Base-by-base conservation (phyloP, 192 early-diverging fungal species). In the Rhizophagus prolifer region DNA sequence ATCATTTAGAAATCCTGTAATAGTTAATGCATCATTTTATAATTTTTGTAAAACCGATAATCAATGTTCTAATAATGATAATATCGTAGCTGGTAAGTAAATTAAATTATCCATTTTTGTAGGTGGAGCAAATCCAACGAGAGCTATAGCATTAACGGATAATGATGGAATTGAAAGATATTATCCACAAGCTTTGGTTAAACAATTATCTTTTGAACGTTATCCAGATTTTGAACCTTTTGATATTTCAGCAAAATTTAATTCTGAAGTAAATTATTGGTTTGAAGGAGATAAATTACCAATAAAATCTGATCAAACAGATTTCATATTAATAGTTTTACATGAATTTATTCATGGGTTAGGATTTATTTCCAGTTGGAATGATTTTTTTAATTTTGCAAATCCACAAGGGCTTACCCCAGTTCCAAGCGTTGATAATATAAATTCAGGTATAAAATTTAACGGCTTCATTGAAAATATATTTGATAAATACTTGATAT, bases 271-370 rank as follows among this genome's bases (percentile, higher is more conserved):
- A 4, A 58, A 80, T 26, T 85, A 76, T 64, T 80, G 79, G 30
- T 83, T 85, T 72, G 65, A 77, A 4, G 75, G 78, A 38, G 66
- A 54, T 28, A 31, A 23, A 26, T 10, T 9, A 34, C 34, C 72
- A 14, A 81, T 80, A 19, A 66, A 8, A 30, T 9, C 12, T 19
- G 61, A 79, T 70, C 80, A 85, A 69, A 64, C 63, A 0, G 84
- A 85, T 50, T 78, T 85, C 30, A 30, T 80, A 30, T 75, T 66
- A 58, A 79, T 78, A 6, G 64, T 83, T 14, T 4, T 81, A 13
- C 84, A 85, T 50, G 84, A 85, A 54, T 36, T 81, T 23, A 68
- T 83, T 9, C 84, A 85, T 71, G 84, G 84, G 4, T 78, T 85
- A 23, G 84, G 84, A 70, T 83, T 85, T 58, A 19, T 74, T 50